Conservation (phyloP, 345 rosid species). For the Limnanthes douglasii region DNA sequence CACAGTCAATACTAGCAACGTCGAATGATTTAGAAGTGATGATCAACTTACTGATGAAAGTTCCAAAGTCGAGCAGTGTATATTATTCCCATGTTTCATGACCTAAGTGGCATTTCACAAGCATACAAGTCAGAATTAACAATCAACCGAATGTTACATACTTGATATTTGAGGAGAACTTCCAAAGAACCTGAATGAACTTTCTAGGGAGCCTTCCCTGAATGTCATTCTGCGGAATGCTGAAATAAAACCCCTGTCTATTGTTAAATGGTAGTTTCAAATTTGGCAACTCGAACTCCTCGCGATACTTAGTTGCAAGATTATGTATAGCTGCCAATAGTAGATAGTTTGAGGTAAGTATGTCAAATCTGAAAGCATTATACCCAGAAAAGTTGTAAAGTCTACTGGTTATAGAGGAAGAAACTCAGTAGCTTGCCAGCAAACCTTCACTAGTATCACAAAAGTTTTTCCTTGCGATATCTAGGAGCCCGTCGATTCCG, state of each 20-base stretch:
- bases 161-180: conserved; percentile 5
- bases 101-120: conserved; percentile 33
- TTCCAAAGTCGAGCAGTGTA: conserved; percentile 85
- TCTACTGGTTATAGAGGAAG: not conserved
- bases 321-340: conserved; percentile 66
- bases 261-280: conserved; percentile 92
- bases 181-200: conserved; percentile 63
- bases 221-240: conserved; percentile 76
- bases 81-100: conserved; percentile 79
- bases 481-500: conserved; percentile 88
- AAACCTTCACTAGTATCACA: conserved; percentile 97
- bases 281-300: conserved; percentile 75
- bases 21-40: too few species aligned
- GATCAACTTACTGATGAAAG: conserved; percentile 80
- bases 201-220: conserved; percentile 85
- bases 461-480: conserved; percentile 85
- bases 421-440: conserved; percentile 7
- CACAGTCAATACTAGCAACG: too few species aligned
- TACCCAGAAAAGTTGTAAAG: conserved; percentile 4
- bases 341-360: conserved; percentile 8
- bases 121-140: conserved; percentile 10
- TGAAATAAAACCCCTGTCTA: conserved; percentile 93
- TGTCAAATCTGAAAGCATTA: conserved; percentile 2
- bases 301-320: conserved; percentile 81
- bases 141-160: conserved; percentile 4